Evolutionary conservation across 805 yeast genomes (phyloP).

Genomic region (Kodamaea kakaduensis): DNA sequence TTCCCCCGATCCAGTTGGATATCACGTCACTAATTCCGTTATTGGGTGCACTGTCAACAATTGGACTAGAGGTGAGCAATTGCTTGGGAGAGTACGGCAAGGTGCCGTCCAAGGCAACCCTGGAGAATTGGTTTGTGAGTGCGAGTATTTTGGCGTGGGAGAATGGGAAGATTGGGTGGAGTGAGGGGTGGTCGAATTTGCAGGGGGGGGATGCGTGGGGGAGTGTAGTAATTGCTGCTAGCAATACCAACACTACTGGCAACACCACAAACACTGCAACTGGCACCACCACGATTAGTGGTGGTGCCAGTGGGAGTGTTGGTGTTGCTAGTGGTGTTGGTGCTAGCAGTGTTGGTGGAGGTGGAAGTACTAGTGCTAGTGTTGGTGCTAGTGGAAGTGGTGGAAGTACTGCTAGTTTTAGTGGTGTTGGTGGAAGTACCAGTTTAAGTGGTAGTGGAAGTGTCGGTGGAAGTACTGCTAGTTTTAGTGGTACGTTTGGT

Average conservation of each 20-base stretch:
- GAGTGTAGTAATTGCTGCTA: no score
- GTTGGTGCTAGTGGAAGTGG: no score
- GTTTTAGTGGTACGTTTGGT: no score
- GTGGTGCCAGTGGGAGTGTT: not conserved
- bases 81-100: conserved; percentile 39
- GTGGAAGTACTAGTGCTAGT: no score
- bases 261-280: no score
- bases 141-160: conserved; percentile 58
- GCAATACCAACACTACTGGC: no score
- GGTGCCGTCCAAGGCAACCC: conserved; percentile 23
- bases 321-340: no score
- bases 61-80: conserved; percentile 48
- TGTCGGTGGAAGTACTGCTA: no score
- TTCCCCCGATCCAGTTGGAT: conserved; percentile 67
- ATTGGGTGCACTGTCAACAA: conserved; percentile 48
- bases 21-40: conserved; percentile 64
- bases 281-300: not conserved
- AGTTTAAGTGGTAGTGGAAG: no score
- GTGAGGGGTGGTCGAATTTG: not conserved
- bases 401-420: no score
- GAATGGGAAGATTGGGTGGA: conserved; percentile 1
- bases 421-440: no score
- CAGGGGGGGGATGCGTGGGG: conserved; percentile 1
- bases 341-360: no score
- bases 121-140: conserved; percentile 58